phyloP scores from a whole-genome alignment of 2,329 filamentous ascomycete species.

The Coccinonectria pachysandricola region DNA sequence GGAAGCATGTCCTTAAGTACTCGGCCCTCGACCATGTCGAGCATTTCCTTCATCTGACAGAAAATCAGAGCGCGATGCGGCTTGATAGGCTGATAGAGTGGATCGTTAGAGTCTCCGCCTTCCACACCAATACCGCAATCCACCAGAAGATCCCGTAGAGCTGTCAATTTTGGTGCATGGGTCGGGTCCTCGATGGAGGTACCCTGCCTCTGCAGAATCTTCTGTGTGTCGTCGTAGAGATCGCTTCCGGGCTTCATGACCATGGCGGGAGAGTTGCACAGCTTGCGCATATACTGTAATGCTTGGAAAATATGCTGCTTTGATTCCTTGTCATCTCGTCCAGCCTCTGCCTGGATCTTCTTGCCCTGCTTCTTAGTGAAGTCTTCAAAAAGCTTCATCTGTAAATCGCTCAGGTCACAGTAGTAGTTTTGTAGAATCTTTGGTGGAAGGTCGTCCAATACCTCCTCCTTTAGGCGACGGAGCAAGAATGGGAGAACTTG shows the following conservation, averaged over 20 bases:
- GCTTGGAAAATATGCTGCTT: slow-evolving; percentile 99
- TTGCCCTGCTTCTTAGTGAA: slow-evolving; percentile 91
- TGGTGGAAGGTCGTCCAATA: slow-evolving; percentile 87
- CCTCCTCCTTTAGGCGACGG: slow-evolving; percentile 93
- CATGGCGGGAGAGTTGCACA: slow-evolving; percentile 93
- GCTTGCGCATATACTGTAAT: slow-evolving; percentile 97
- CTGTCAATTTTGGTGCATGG: slow-evolving; percentile 87
- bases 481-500: slow-evolving; percentile 95
- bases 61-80: slow-evolving; percentile 94
- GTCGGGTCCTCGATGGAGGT: slow-evolving; percentile 73
- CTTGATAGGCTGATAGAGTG: slow-evolving; percentile 72
- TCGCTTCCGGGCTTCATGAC: slow-evolving; percentile 93
- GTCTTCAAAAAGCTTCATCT: slow-evolving; percentile 91
- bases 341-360: slow-evolving; percentile 73
- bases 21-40: slow-evolving; percentile 95
- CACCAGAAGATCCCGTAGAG: slow-evolving; percentile 85
- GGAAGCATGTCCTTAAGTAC: slow-evolving; percentile 88
- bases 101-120: slow-evolving; percentile 47
- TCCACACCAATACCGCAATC: slow-evolving; percentile 92
- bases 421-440: slow-evolving; percentile 99
- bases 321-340: slow-evolving; percentile 76
- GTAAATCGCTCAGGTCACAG: slow-evolving; percentile 90
- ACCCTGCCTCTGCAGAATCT: slow-evolving; percentile 65
- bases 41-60: slow-evolving; percentile 99
- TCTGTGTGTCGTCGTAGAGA: slow-evolving; percentile 80